Evolutionary conservation across 257 asterid genomes (phyloP), one percentile per base, ranked within the genome.

Genomic region (Jasminum sambac): DNA sequence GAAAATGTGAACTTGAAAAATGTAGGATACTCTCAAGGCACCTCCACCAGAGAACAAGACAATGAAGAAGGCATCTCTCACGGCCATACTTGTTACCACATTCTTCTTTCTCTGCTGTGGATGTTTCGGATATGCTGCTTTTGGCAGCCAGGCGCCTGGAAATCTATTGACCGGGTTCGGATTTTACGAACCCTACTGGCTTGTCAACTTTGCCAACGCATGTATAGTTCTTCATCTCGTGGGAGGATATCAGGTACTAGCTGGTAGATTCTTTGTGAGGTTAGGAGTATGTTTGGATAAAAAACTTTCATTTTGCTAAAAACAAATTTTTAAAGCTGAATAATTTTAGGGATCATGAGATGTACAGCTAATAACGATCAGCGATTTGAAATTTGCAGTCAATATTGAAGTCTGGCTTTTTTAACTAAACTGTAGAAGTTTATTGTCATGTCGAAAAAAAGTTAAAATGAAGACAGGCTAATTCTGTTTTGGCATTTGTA

Each of bases 151-250:
- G 46, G 79, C 89, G 23, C 96, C 92, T 0, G 90, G 95, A 52
- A 89, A 89, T 74, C 84, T 89, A 73, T 72, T 87, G 78, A 84
- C 90, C 0, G 96, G 96, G 13, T 88, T 88, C 19, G 91, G 91
- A 69, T 89, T 89, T 80, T 87, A 84, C 5, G 91, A 89, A 59
- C 96, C 96, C 0, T 89, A 76, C 69, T 89, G 96, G 96, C 92
- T 89, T 5, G 81, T 89, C 21, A 88, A 87, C 66, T 24, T 87
- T 17, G 96, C 94, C 14, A 87, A 89, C 66, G 88, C 85, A 0
- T 85, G 94, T 37, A 78, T 89, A 21, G 79, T 89, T 80, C 83
- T 89, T 43, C 91, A 89, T 82, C 87, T 89, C 4, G 83, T 89
- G 52, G 90, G 89, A 55, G 90, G 90, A 19, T 89, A 83, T 76